Evolutionary conservation across 2,329 filamentous ascomycete genomes (phyloP), one percentile per base, ranked within the genome.

Genomic region (Keithomyces neogunnii): DNA sequence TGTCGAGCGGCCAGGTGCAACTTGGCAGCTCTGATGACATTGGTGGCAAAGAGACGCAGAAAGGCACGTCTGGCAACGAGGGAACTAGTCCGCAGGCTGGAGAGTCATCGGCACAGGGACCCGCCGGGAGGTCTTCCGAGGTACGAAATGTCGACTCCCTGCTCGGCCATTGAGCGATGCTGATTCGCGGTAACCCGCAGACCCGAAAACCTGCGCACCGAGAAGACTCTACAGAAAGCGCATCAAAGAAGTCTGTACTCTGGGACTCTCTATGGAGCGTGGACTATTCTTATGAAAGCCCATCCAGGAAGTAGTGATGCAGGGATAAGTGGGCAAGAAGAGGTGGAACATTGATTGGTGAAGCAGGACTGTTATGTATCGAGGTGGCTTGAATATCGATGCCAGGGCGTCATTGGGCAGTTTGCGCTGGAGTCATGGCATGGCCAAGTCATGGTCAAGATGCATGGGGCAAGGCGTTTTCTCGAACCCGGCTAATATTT

Each of bases 261-360:
- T 85, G 80, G 80, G 80, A 83, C 57, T 74, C 77, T 10, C 65
- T 85, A 13, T 84, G 81, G 81, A 80, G 73, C 55, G 61, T 83
- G 30, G 80, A 84, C 58, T 71, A 82, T 45, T 80, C 70, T 55
- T 75, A 78, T 47, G 78, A 78, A 56, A 75, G 72, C 42, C 58
- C 60, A 2, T 49, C 51, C n/a, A 64, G 58, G 57, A 63, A 56
- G 55, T 63, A 58, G 55, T n/a, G 47, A 46, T 42, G n/a, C n/a
- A 28, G 7, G 42, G 36, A 29, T 42, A 26, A 10, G 28, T 36
- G 5, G 11, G 4, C 8, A 46, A 28, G 49, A 26, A 13, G 6
- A 30, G 43, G 48, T 30, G 13, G 30, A 19, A 49, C 33, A 33
- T 11, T 10, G 35, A 38, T n/a, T 5, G 8, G 48, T 26, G n/a